phyloP scores from a whole-genome alignment of 441 rosid species.

The Manihot esculenta region DNA sequence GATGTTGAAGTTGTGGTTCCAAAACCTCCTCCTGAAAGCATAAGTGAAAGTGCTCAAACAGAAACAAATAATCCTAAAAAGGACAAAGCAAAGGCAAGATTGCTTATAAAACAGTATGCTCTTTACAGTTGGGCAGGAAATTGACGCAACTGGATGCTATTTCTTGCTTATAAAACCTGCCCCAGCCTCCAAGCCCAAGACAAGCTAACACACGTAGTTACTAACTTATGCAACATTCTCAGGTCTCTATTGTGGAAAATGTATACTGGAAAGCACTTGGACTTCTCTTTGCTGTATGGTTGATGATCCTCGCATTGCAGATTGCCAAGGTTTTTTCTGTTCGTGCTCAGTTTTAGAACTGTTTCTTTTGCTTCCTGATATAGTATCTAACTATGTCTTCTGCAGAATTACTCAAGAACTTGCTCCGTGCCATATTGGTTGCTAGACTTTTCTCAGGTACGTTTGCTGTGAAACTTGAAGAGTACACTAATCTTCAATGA shows the following conservation, averaged over 20 bases:
- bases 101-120: no score
- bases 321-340: conserved; percentile 39
- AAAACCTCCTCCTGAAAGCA: no score
- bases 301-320: conserved; percentile 44
- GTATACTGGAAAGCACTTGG: conserved; percentile 50
- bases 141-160: no score
- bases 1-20: no score
- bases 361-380: background rate
- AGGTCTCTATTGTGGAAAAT: conserved; percentile 48
- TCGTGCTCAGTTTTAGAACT: background rate
- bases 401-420: conserved; percentile 48
- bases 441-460: conserved; percentile 50
- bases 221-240: conserved; percentile 12
- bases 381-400: no score
- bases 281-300: conserved; percentile 50
- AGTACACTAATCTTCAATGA: background rate
- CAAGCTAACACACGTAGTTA: no score
- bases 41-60: no score
- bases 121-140: no score
- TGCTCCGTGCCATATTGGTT: conserved; percentile 56
- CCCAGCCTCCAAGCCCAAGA: no score
- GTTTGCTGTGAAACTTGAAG: background rate
- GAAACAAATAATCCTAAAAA: no score
- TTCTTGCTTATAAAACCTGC: no score
- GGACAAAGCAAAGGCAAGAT: no score